Evolutionary conservation across 768 basidiomycete genomes (phyloP).

Genomic region (Suillus sp.): DNA sequence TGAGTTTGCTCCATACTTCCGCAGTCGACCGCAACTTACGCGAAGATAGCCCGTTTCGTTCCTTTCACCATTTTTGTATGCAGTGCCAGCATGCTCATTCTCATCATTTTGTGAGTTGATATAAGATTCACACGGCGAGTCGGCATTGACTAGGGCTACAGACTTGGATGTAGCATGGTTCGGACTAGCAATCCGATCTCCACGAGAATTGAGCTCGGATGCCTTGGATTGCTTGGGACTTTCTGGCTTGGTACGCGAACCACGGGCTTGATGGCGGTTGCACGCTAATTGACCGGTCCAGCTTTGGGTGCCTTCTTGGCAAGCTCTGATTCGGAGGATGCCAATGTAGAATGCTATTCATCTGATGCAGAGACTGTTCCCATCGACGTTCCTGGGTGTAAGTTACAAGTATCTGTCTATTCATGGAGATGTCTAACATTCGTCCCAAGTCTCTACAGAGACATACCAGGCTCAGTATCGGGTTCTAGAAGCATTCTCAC

Average conservation of each 20-base stretch:
- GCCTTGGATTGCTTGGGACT: conserved; percentile 67
- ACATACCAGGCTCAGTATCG: conserved; percentile 90
- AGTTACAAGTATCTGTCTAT: conserved; percentile 33
- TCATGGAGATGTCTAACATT: conserved; percentile 3
- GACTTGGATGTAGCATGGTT: conserved; percentile 66
- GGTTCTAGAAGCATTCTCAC: conserved; percentile 76
- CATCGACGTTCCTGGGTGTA: conserved; percentile 67
- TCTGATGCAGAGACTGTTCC: conserved; percentile 52
- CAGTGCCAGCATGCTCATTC: conserved; percentile 66
- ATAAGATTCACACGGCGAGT: conserved; percentile 7
- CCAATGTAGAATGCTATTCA: conserved; percentile 82
- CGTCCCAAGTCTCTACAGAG: conserved; percentile 69
- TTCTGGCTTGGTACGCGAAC: conserved; percentile 73
- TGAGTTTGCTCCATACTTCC: conserved; percentile 38
- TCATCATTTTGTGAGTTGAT: conserved; percentile 61
- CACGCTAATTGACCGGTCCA: conserved; percentile 33
- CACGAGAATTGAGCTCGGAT: conserved; percentile 73
- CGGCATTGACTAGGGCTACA: conserved; percentile 29
- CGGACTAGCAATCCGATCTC: conserved; percentile 75
- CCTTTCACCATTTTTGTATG: conserved; percentile 86
- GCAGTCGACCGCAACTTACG: conserved; percentile 3
- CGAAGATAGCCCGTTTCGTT: conserved; percentile 72
- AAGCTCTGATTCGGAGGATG: conserved; percentile 75
- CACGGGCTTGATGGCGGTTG: not conserved
- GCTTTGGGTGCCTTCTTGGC: conserved; percentile 75